A percentile compares a stretch with the other conserved stretches of the same genome.
Conservation (phyloP, 768 basidiomycete species). For the Leucosporidium creatinivorum region DNA sequence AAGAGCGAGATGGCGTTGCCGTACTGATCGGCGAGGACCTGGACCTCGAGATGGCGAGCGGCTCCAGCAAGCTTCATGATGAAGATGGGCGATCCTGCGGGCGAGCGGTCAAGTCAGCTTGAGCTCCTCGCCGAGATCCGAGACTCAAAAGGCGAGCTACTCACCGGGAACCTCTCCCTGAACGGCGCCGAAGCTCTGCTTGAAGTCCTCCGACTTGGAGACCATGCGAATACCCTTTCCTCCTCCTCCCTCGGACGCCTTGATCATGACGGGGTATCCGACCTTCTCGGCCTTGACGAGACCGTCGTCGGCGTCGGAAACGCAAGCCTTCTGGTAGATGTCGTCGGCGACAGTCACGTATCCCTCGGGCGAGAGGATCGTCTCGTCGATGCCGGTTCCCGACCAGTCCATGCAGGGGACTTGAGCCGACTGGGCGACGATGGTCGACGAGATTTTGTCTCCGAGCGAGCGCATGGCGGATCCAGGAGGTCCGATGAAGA, state of each 20-base stretch:
- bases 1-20: constrained; percentile 98
- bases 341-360: constrained; percentile 91
- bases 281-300: constrained; percentile 73
- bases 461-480: constrained; percentile 98
- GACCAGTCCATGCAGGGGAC: constrained; percentile 99
- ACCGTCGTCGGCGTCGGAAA: constrained; percentile 79
- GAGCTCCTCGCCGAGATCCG: no score
- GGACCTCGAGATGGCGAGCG: constrained; percentile 95
- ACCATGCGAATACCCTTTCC: constrained; percentile 99
- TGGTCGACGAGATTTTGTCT: constrained; percentile 99
- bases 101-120: constrained; percentile 14
- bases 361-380: constrained; percentile 70
- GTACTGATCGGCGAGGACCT: constrained; percentile 97
- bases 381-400: constrained; percentile 85
- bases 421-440: constrained; percentile 91
- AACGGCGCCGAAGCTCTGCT: constrained; percentile 88
- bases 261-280: constrained; percentile 98
- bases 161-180: constrained; percentile 91
- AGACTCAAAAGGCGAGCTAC: constrained; percentile 20
- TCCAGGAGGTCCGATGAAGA: constrained; percentile 98
- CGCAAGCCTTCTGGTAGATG: constrained; percentile 80
- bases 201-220: constrained; percentile 75
- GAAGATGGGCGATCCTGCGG: constrained; percentile 88
- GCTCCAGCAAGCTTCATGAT: constrained; percentile 99
- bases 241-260: constrained; percentile 97